A percentile compares a stretch with the other conserved stretches of the same genome.
These are phyloP conservation scores for Globisporangium carolinianum DNA, from an alignment of 352 stramenopile species.

Conservation along the genomic window DNA sequence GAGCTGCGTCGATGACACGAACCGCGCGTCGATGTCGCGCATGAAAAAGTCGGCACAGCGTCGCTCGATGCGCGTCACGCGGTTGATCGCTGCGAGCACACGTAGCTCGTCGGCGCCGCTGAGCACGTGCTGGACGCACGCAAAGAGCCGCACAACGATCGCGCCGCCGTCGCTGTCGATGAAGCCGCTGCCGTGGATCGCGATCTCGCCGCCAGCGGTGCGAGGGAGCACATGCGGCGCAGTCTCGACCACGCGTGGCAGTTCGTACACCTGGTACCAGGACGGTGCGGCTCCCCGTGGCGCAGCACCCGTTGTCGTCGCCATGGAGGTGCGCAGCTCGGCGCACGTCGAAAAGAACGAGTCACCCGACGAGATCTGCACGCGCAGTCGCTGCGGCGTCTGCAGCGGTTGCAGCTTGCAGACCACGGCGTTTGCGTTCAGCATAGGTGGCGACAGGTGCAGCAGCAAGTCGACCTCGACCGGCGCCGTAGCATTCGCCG, in stretches of 20 bases:
- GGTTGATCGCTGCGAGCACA: constrained; percentile 29
- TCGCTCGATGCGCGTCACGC: constrained; percentile 17
- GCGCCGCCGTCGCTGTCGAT: constrained; percentile 20
- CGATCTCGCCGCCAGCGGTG: constrained; percentile 42
- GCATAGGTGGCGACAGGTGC: constrained; percentile 51
- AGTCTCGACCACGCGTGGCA: constrained; percentile 32
- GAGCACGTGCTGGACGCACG: constrained; percentile 24
- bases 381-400: constrained; percentile 26
- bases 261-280: constrained; percentile 39
- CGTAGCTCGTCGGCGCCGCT: constrained; percentile 19
- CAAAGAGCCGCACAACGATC: constrained; percentile 45
- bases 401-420: constrained; percentile 23
- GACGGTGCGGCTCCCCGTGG: constrained; percentile 1
- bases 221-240: constrained; percentile 45
- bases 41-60: constrained; percentile 31
- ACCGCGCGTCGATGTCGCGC: constrained; percentile 28
- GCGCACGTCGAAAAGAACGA: constrained; percentile 35
- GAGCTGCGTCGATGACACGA: constrained; percentile 32
- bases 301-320: background rate
- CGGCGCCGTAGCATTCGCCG: background rate
- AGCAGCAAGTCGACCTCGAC: constrained; percentile 48
- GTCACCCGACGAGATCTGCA: constrained; percentile 63
- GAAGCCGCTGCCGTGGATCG: constrained; percentile 37
- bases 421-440: constrained; percentile 30
- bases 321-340: constrained; percentile 2